phyloP scores from a whole-genome alignment of 2,329 filamentous ascomycete species.

The Diaporthe helianthi region DNA sequence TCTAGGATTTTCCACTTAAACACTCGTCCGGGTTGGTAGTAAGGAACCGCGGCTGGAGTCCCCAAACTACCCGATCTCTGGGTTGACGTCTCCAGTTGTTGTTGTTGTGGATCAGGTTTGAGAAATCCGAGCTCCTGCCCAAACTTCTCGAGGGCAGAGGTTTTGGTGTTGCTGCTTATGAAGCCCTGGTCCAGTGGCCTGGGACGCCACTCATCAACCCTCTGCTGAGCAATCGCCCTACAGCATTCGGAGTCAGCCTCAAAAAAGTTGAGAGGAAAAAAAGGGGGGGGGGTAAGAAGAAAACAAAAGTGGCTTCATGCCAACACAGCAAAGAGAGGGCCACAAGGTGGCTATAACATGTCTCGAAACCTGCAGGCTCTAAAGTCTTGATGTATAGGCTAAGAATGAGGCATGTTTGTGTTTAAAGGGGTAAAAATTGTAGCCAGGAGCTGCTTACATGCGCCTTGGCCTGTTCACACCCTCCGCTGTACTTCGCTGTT shows the following conservation, averaged over 20 bases:
- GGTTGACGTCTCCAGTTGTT: background rate
- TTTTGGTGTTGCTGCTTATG: background rate
- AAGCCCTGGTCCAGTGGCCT: background rate
- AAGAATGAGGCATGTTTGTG: too few species aligned
- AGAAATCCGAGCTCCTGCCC: background rate
- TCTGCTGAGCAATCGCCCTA: background rate
- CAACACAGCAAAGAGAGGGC: too few species aligned
- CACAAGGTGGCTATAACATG: too few species aligned
- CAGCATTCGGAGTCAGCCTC: too few species aligned
- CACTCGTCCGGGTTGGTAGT: background rate
- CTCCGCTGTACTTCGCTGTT: background rate
- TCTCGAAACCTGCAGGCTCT: too few species aligned
- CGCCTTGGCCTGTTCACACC: background rate
- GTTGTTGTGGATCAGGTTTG: background rate
- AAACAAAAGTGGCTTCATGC: too few species aligned
- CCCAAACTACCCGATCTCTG: background rate
- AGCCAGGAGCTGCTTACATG: too few species aligned
- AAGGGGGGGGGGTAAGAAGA: too few species aligned
- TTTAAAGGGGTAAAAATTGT: too few species aligned
- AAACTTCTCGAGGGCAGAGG: background rate
- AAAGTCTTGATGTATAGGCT: too few species aligned
- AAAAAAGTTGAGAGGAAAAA: too few species aligned
- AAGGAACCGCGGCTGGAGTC: background rate
- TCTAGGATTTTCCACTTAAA: constrained; percentile 8
- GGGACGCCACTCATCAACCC: background rate